phyloP scores from a whole-genome alignment of 805 yeast species.

The Pichia rugopelliculosa region DNA sequence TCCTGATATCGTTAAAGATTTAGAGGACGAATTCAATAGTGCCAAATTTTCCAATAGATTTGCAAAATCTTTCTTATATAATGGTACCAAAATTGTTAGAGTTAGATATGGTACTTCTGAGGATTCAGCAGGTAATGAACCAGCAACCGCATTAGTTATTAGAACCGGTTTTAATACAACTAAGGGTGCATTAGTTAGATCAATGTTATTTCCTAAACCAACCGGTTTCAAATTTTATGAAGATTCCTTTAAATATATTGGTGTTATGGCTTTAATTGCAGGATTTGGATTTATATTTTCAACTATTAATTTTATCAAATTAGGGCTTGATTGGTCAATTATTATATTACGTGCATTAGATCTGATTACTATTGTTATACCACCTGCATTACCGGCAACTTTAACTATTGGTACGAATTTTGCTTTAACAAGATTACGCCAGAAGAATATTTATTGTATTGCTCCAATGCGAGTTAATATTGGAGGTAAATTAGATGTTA shows the following conservation, averaged over 20 bases:
- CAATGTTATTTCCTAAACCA: conserved; percentile 96
- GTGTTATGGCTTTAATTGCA: conserved; percentile 87
- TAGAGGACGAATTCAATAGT: conserved; percentile 49
- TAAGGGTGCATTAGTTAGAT: conserved; percentile 86
- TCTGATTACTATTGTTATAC: conserved; percentile 92
- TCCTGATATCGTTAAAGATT: conserved; percentile 48
- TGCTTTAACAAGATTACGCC: conserved; percentile 70
- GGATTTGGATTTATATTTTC: conserved; percentile 75
- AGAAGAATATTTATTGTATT: conserved; percentile 72
- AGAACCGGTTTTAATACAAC: conserved; percentile 94
- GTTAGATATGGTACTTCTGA: conserved; percentile 54
- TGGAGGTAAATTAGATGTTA: conserved; percentile 88
- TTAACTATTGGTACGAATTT: conserved; percentile 93
- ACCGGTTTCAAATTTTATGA: conserved; percentile 86
- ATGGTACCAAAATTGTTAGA: conserved; percentile 84
- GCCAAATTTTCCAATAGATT: conserved; percentile 55
- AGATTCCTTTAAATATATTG: conserved; percentile 94
- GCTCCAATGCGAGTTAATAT: conserved; percentile 91
- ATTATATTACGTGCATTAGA: conserved; percentile 88
- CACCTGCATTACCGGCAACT: conserved; percentile 98
- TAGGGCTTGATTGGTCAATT: conserved; percentile 61
- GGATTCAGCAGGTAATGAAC: conserved; percentile 57
- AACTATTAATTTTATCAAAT: conserved; percentile 69
- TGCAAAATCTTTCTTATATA: conserved; percentile 70
- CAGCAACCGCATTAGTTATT: conserved; percentile 80